A percentile compares a stretch with the other conserved stretches of the same genome.
Evolutionary conservation across 805 yeast genomes (phyloP).

Genomic region (Barnettozyma salicaria): DNA sequence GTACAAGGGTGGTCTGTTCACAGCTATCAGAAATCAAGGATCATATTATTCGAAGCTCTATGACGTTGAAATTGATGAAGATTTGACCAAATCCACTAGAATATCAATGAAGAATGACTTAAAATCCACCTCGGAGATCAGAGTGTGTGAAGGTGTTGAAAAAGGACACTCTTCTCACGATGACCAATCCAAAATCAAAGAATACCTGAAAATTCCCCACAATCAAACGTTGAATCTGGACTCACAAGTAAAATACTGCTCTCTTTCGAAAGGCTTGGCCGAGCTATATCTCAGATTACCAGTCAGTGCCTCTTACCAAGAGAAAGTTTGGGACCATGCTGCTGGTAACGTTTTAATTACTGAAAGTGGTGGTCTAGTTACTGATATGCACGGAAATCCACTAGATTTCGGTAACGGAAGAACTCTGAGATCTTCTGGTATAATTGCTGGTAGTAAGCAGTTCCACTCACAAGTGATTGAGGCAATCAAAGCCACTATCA

Average conservation of each 20-base stretch:
- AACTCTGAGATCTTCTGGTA: slow-evolving; percentile 74
- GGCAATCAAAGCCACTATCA: slow-evolving; percentile 21
- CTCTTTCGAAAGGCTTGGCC: slow-evolving; percentile 84
- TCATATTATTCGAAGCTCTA: slow-evolving; percentile 42
- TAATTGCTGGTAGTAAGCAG: slow-evolving; percentile 64
- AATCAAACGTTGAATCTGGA: slow-evolving; percentile 73
- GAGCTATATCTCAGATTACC: slow-evolving; percentile 91
- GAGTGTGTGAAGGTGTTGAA: slow-evolving; percentile 91
- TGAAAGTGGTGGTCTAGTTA: slow-evolving; percentile 89
- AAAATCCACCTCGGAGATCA: slow-evolving; percentile 41
- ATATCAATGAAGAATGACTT: slow-evolving; percentile 50
- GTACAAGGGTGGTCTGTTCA: slow-evolving; percentile 66
- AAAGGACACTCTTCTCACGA: slow-evolving; percentile 91
- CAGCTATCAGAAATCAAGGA: slow-evolving; percentile 64
- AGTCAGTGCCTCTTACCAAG: slow-evolving; percentile 65
- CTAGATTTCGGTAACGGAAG: slow-evolving; percentile 87
- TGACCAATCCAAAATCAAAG: slow-evolving; percentile 72
- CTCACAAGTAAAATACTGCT: slow-evolving; percentile 94
- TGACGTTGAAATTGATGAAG: slow-evolving; percentile 31
- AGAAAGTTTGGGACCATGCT: slow-evolving; percentile 99
- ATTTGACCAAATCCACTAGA: slow-evolving; percentile 25
- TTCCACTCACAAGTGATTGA: slow-evolving; percentile 28
- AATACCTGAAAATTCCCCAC: slow-evolving; percentile 49
- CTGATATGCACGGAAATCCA: slow-evolving; percentile 70
- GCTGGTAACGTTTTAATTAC: slow-evolving; percentile 83